These are phyloP conservation scores for Peribolospora kevripleyi DNA, from an alignment of 768 basidiomycete genomes.

Conservation along the genomic window DNA sequence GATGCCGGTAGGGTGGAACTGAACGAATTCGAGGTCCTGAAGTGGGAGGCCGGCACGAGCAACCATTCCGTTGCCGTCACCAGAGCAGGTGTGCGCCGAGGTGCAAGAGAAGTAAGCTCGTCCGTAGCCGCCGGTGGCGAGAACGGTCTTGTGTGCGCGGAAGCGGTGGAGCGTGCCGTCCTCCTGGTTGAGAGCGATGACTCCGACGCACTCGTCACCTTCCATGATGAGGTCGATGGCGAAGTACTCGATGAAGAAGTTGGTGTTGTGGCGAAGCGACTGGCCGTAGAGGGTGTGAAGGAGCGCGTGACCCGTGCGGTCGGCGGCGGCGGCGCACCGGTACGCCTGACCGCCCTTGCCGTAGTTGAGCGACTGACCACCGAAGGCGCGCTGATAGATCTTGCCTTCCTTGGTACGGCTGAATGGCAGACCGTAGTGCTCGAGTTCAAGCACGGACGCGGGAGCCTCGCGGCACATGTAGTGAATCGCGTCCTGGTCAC, in stretches of 20 bases:
- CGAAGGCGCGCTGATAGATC: conserved; percentile 98
- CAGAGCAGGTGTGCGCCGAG: conserved; percentile 93
- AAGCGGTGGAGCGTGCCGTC: conserved; percentile 97
- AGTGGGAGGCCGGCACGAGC: conserved; percentile 83
- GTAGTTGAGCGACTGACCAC: conserved; percentile 86
- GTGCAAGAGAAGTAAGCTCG: conserved; percentile 97
- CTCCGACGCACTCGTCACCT: conserved; percentile 95
- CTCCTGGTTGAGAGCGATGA: conserved; percentile 98
- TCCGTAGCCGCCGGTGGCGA: conserved; percentile 95
- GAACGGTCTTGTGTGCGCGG: conserved; percentile 90
- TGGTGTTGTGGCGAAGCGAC: conserved; percentile 94
- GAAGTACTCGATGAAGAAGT: conserved; percentile 99
- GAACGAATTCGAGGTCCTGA: conserved; percentile 96
- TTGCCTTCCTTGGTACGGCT: conserved; percentile 96
- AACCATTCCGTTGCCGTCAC: conserved; percentile 98
- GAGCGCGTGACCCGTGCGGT: conserved; percentile 94
- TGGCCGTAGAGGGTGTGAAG: conserved; percentile 98
- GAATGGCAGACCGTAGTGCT: conserved; percentile 96
- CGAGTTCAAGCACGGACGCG: conserved; percentile 49
- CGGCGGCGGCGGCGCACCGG: conserved; percentile 92
- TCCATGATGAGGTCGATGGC: conserved; percentile 91
- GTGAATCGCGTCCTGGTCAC: conserved; percentile 90
- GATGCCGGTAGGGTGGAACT: conserved; percentile 99
- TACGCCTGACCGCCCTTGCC: conserved; percentile 99
- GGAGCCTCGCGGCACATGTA: conserved; percentile 99